Evolutionary conservation across 139 green algal genomes (phyloP).

Genomic region (Chlorella ohadii): DNA sequence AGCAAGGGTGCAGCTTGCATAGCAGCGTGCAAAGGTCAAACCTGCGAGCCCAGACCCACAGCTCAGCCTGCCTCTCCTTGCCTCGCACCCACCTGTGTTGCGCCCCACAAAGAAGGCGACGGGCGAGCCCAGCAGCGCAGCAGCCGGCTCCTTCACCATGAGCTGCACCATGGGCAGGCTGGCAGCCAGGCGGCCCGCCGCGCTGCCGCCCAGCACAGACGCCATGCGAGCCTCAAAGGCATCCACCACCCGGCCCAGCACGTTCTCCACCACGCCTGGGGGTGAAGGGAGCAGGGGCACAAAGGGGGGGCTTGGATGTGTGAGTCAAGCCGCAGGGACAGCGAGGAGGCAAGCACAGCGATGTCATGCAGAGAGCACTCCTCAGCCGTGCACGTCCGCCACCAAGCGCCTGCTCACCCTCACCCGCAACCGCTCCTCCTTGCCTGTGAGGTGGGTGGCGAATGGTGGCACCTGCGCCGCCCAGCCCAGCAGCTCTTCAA

Average conservation of each 20-base stretch:
- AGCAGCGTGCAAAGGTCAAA: too few relatives aligned
- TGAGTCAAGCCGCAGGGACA: not conserved
- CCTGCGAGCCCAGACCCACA: not conserved
- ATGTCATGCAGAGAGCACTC: not conserved
- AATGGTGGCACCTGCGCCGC: slow-evolving; percentile 44
- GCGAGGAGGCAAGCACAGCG: not conserved
- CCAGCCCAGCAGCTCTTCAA: slow-evolving; percentile 66
- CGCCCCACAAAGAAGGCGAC: slow-evolving; percentile 58
- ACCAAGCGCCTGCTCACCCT: too few relatives aligned
- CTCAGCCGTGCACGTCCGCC: not conserved
- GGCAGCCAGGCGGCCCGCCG: slow-evolving; percentile 32
- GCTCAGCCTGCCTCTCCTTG: too few relatives aligned
- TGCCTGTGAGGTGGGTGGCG: slow-evolving; percentile 35
- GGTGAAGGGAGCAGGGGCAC: not conserved
- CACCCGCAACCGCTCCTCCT: too few relatives aligned
- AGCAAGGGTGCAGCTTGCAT: too few relatives aligned
- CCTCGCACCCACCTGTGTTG: slow-evolving; percentile 18
- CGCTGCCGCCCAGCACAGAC: slow-evolving; percentile 3
- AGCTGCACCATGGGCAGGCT: slow-evolving; percentile 44
- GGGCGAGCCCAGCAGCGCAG: slow-evolving; percentile 53
- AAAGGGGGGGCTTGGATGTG: too few relatives aligned
- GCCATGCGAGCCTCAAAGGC: slow-evolving; percentile 44
- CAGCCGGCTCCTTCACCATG: slow-evolving; percentile 74
- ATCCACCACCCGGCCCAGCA: slow-evolving; percentile 70
- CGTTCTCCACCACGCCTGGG: slow-evolving; percentile 70